phyloP scores from a whole-genome alignment of 805 yeast genomes.

The Candida germanica region DNA sequence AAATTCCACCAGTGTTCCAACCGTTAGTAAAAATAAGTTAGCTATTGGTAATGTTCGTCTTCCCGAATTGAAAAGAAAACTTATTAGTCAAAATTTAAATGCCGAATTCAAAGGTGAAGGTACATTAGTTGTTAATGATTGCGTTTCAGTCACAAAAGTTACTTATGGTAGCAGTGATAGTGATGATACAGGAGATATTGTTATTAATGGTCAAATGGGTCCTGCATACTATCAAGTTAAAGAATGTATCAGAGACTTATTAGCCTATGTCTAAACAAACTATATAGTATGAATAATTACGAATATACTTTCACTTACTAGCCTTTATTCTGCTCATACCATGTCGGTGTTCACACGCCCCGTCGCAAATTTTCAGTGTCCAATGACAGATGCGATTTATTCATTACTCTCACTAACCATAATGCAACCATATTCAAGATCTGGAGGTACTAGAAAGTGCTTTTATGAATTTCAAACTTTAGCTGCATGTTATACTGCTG shows the following conservation, averaged over 20 bases:
- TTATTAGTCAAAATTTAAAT: slow-evolving; percentile 54
- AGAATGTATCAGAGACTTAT: slow-evolving; percentile 64
- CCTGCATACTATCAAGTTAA: slow-evolving; percentile 76
- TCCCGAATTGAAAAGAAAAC: slow-evolving; percentile 69
- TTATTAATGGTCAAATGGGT: slow-evolving; percentile 79
- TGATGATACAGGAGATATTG: slow-evolving; percentile 72
- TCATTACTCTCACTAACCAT: not conserved
- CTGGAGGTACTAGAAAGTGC: slow-evolving; percentile 47
- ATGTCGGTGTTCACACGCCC: too few species aligned
- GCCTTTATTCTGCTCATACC: too few species aligned
- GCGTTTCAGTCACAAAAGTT: slow-evolving; percentile 70
- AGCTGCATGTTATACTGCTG: slow-evolving; percentile 43
- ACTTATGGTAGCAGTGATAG: slow-evolving; percentile 33
- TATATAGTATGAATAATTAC: too few species aligned
- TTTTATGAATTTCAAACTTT: slow-evolving; percentile 46
- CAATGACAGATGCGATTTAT: slow-evolving; percentile 2
- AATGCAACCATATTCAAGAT: slow-evolving; percentile 48
- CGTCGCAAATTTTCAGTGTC: slow-evolving; percentile 1
- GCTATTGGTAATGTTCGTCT: slow-evolving; percentile 88
- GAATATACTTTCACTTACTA: too few species aligned
- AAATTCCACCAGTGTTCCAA: not conserved
- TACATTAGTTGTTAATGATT: slow-evolving; percentile 77
- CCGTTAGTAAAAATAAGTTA: slow-evolving; percentile 31
- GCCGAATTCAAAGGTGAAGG: slow-evolving; percentile 96
- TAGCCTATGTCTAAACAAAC: slow-evolving; percentile 63